Evolutionary conservation across 768 basidiomycete genomes (phyloP), one percentile per base, ranked within the genome.

Genomic region (Panellus pusillus): DNA sequence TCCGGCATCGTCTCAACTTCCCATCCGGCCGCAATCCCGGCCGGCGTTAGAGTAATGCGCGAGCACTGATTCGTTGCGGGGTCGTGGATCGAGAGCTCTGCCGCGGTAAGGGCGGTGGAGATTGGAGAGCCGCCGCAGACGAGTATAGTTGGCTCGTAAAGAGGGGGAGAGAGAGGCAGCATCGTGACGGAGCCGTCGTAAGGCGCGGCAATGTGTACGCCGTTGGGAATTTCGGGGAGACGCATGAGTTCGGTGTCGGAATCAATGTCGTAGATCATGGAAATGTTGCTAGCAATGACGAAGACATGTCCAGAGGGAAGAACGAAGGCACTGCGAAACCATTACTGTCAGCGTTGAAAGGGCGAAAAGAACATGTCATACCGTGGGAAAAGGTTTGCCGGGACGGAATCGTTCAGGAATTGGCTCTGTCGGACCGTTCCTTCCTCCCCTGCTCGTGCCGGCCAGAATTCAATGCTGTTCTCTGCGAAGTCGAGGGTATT

Each of bases 151-250:
- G 82, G 74, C 2, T 69, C 68, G 50, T 77, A 83, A 51, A 68
- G 60, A 48, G 72, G 73, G 12, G 71, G 72, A 2, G 68, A 68
- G 9, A 83, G 66, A 6, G 81, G 81, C 14, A 83, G 73, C 32
- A 83, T 73, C 17, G 79, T 53, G 8, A 68, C 81, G 12, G 78
- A 77, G n/a, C 80, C 81, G 13, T 81, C 74, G 77, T 81, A 79
- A 0, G 81, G 81, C 57, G 83, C 83, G 1, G 81, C 82, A 40
- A 83, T 74, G 18, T 80, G 81, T 8, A 81, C 76, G 38, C 74
- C 79, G 47, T 82, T 80, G 13, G 81, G 81, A 55, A 82, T 70
- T 19, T 52, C 66, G 12, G 81, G 81, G 13, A 80, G 74, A 17
- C 72, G 68, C 9, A 64, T 70, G 32, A 35, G 32, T 62, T 82